Evolutionary conservation across 2,329 filamentous ascomycete genomes (phyloP), one percentile per base, ranked within the genome.

Genomic region (Akanthomyces uredinophilus): DNA sequence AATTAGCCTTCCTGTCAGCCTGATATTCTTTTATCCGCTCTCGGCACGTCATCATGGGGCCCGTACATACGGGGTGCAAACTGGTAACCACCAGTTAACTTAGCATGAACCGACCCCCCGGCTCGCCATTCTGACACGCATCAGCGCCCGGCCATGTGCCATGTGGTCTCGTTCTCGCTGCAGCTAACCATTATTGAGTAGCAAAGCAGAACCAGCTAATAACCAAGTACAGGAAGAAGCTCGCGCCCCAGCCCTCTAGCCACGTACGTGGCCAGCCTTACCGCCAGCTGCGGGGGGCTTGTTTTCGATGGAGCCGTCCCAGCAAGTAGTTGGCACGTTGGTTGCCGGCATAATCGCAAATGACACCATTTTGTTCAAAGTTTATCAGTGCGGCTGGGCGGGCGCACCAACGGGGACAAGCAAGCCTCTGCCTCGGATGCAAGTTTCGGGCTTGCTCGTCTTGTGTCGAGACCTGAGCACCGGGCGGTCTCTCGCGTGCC

Each of bases 241-340:
- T 14, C 18, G 46, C 18, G 46, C 27, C 29, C 49, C 29, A 6
- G 4, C 44, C 20, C 20, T n/a, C 50, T 52, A 24, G 50, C 50
- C 50, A 52, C n/a, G 32, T 52, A 18, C 53, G 18, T 44, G 22
- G 53, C 53, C 53, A 55, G 53, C 53, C 53, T 55, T 55, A 55
- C 53, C 53, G 53, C 53, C 18, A 32, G 18, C 4, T 43, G 13
- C 44, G 7, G 29, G 29, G 18, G 35, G 51, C 51, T 54, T 35
- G 20, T 32, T 43, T 24, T 8, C 32, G n/a, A 35, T 13, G 51
- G 37, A 24, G 37, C 22, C 39, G 13, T 3, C n/a, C n/a, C n/a
- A n/a, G n/a, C n/a, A n/a, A n/a, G n/a, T n/a, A n/a, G n/a, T n/a
- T n/a, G n/a, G n/a, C n/a, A n/a, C n/a, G n/a, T n/a, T n/a, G n/a